Conservation (phyloP, 2,329 filamentous ascomycete genomes). For the Aspergillus pseudoglaucus region DNA sequence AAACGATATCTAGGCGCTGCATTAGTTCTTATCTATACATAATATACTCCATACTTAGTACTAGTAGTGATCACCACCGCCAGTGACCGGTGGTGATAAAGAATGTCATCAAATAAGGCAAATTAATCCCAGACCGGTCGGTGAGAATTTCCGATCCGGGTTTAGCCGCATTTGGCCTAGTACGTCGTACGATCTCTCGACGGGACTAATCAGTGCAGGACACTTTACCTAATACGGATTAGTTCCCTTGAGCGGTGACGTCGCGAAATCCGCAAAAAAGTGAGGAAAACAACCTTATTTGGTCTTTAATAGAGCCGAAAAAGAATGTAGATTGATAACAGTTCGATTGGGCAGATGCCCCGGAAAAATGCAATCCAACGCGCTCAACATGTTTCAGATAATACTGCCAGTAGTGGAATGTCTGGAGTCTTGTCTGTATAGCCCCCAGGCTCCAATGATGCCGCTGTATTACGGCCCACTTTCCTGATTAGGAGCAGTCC, state of each 20-base stretch:
- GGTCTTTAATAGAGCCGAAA: too few species aligned
- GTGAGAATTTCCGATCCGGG: neutral
- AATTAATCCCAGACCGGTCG: neutral
- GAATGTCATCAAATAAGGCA: neutral
- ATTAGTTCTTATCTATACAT: neutral
- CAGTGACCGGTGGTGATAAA: neutral
- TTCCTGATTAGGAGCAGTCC: neutral
- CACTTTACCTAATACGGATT: neutral
- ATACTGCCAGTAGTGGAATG: too few species aligned
- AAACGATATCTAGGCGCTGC: neutral
- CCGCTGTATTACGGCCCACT: neutral
- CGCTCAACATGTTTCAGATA: too few species aligned
- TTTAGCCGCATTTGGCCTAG: neutral
- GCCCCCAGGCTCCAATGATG: neutral
- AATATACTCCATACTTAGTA: neutral
- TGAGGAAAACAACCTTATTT: neutral
- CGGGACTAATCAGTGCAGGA: neutral
- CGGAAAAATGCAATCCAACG: too few species aligned
- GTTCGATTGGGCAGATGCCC: too few species aligned
- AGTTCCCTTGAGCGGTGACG: neutral
- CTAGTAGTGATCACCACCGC: neutral
- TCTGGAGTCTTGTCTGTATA: neutral
- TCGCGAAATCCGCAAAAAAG: conserved; percentile 6
- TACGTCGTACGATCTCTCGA: neutral
- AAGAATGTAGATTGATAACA: too few species aligned